Evolutionary conservation across 192 early-diverging fungal species (phyloP), one percentile per base, ranked within the genome.

Genomic region (Podila epicladia): DNA sequence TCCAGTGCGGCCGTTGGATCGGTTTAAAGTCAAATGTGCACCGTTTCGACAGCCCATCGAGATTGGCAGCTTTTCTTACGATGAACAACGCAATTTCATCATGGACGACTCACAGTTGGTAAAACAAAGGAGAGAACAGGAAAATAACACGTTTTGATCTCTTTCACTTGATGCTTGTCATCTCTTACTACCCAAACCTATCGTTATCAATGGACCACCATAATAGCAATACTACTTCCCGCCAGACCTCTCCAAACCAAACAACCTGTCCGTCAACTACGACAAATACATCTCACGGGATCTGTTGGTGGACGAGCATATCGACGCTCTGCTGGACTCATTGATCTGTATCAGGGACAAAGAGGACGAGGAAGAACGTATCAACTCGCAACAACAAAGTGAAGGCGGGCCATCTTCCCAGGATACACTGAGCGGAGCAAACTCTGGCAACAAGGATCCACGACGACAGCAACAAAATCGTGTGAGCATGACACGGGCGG

Each of bases 281-380:
- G 89, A 94, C 12, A 72, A 86, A 11, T 95, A 91, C 69, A 88
- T 94, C 15, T 61, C 82, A 51, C 89, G 95, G 12, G 91, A 92
- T 67, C 49, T 69, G 6, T 70, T 68, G 9, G 67, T 85, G 5
- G 83, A 86, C 61, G 97, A 97, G 64, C 93, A 94, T 62, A 86
- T 99, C 58, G 94, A 99, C 73, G 89, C 94, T 0, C 74, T 99
- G 31, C 82, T 97, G 59, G 82, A 89, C 49, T 89, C 92, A 0
- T 68, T 95, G 11, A 71, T 84, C 13, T 69, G 86, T 79, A 80
- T 80, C 31, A 62, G 33, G 24, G 77, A 80, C 11, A 60, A 55
- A 24, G 75, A 79, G 12, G 65, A 70, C 22, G 17, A 76, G 33
- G 24, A 67, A 41, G 22, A 38, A 22, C 37, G 58, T 8, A 37